Conservation (phyloP, 805 yeast genomes). For the Spathaspora passalidarum region DNA sequence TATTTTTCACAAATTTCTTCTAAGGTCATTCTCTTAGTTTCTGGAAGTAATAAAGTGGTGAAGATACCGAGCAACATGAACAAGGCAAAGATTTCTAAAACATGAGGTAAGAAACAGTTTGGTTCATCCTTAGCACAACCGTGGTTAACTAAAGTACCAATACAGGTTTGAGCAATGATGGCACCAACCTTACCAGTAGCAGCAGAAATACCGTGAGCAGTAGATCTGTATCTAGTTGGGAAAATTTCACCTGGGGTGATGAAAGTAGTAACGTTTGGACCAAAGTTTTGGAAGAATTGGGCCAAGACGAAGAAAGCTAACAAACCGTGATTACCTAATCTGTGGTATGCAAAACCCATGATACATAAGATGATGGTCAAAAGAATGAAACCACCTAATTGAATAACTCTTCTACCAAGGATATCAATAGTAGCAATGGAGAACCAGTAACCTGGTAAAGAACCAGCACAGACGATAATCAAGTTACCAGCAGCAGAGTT, state of each 20-base stretch:
- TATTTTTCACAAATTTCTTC: conserved; percentile 79
- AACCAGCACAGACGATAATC: conserved; percentile 91
- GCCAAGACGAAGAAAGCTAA: conserved; percentile 75
- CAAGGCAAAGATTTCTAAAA: conserved; percentile 89
- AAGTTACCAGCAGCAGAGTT: conserved; percentile 88
- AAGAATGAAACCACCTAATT: conserved; percentile 68
- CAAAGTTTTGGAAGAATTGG: conserved; percentile 88
- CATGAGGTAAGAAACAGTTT: conserved; percentile 86
- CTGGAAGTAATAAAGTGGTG: conserved; percentile 71
- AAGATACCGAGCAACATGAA: conserved; percentile 82
- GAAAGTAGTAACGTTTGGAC: conserved; percentile 91
- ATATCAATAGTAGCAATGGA: conserved; percentile 76
- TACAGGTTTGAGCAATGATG: conserved; percentile 82
- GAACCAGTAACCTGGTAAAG: conserved; percentile 92
- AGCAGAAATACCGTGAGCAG: conserved; percentile 94
- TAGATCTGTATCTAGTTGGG: conserved; percentile 94
- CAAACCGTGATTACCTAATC: conserved; percentile 65
- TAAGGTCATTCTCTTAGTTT: conserved; percentile 87
- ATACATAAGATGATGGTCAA: conserved; percentile 72
- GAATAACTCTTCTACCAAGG: conserved; percentile 83
- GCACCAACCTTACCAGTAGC: conserved; percentile 93
- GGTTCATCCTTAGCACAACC: conserved; percentile 59
- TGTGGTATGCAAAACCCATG: conserved; percentile 83
- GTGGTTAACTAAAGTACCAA: conserved; percentile 81
- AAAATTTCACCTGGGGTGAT: conserved; percentile 87